Evolutionary conservation across 2,329 filamentous ascomycete species (phyloP).

Genomic region (Claviceps quebecensis): DNA sequence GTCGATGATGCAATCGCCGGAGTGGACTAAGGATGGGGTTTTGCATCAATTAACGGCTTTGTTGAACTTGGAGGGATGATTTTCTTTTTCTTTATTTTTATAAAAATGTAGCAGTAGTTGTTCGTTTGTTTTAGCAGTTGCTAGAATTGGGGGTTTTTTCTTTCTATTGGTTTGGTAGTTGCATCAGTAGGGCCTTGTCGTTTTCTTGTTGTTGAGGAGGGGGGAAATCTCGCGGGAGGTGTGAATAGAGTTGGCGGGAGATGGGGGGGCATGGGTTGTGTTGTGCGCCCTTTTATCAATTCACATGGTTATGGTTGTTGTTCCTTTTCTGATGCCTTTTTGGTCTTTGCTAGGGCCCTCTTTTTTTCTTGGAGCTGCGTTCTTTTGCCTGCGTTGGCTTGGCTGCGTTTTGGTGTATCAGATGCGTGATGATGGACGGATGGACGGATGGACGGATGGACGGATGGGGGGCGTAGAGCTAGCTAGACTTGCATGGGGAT

Average conservation of each 20-base stretch:
- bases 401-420: constrained; percentile 2
- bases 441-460: no score
- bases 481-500: constrained; percentile 11
- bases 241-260: no score
- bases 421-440: constrained; percentile 2
- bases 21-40: constrained; percentile 50
- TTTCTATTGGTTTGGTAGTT: no score
- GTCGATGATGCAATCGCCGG: constrained; percentile 47
- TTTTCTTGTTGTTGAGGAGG: no score
- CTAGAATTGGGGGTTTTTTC: background rate
- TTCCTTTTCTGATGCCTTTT: background rate
- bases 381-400: no score
- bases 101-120: no score
- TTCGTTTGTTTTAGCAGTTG: background rate
- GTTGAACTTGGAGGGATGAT: constrained; percentile 33
- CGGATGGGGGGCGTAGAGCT: constrained; percentile 7
- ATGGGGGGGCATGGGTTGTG: no score
- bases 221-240: no score
- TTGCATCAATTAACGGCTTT: constrained; percentile 54
- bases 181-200: no score
- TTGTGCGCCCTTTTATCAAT: background rate
- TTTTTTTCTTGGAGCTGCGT: background rate
- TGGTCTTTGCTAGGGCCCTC: background rate
- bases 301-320: background rate
- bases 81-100: background rate